These are phyloP conservation scores for Ustulina deusta DNA, from an alignment of 2,329 filamentous ascomycete species.

Conservation along the genomic window DNA sequence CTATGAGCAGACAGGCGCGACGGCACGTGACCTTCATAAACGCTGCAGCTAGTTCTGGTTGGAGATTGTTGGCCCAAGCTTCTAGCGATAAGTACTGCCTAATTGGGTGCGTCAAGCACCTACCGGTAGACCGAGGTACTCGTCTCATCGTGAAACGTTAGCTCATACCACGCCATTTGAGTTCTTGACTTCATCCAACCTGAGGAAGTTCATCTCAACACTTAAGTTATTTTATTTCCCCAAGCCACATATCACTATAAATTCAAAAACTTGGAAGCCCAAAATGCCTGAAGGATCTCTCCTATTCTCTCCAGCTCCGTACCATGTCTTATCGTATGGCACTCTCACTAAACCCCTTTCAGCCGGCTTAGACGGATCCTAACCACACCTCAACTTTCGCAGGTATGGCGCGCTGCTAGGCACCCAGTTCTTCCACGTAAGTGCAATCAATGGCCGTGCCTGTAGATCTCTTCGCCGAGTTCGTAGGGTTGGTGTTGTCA, in stretches of 20 bases:
- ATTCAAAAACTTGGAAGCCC: constrained; percentile 10
- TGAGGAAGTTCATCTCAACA: constrained; percentile 12
- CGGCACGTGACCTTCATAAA: constrained; percentile 44
- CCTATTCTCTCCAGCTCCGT: constrained; percentile 74
- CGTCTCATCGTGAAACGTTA: constrained; percentile 14
- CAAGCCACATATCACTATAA: constrained; percentile 1
- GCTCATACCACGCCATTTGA: constrained; percentile 15
- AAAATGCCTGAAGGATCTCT: constrained; percentile 62
- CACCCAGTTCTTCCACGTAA: constrained; percentile 85
- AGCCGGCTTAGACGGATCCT: constrained; percentile 41
- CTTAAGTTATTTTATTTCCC: neutral
- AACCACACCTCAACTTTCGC: constrained; percentile 26
- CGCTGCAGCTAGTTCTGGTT: neutral
- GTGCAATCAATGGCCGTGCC: constrained; percentile 25
- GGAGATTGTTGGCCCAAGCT: constrained; percentile 40
- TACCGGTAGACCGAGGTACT: neutral
- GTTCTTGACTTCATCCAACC: constrained; percentile 36
- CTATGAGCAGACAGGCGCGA: constrained; percentile 44
- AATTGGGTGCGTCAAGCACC: neutral
- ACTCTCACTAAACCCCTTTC: constrained; percentile 27
- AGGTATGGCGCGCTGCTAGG: constrained; percentile 92
- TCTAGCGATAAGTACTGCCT: neutral
- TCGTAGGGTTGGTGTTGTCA: neutral
- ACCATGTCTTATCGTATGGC: constrained; percentile 79
- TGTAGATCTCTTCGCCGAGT: neutral